These are phyloP conservation scores for Boletus sp. DNA, from an alignment of 768 basidiomycete genomes.

Conservation along the genomic window DNA sequence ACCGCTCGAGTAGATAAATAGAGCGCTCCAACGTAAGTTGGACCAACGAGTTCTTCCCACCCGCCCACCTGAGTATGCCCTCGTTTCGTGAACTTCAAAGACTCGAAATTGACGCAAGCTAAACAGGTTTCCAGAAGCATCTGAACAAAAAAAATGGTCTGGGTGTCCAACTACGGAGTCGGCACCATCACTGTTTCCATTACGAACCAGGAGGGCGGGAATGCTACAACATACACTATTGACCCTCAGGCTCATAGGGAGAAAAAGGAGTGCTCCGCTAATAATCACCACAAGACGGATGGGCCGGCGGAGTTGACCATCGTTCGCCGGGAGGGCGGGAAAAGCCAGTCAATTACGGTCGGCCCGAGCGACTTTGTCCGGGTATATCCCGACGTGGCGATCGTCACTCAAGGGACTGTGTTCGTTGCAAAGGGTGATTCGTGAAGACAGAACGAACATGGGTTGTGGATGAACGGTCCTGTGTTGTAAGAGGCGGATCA, in stretches of 20 bases:
- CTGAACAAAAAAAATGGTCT: conserved; percentile 10
- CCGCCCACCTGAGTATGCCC: background rate
- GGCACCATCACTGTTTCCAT: background rate
- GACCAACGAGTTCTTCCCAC: background rate
- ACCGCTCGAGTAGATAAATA: background rate
- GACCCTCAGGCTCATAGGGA: background rate
- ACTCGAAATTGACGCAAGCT: background rate
- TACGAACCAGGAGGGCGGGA: conserved; percentile 4
- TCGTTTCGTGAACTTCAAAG: background rate
- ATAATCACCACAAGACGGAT: conserved; percentile 7
- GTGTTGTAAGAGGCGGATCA: background rate
- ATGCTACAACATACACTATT: background rate
- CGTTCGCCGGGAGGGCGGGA: conserved; percentile 6
- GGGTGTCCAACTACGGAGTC: conserved; percentile 12
- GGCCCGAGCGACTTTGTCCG: conserved; percentile 15
- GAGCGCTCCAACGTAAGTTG: background rate
- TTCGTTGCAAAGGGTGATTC: background rate
- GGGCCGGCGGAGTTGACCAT: conserved; percentile 9
- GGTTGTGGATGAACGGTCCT: background rate
- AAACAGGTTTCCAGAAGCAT: background rate
- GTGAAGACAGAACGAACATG: background rate
- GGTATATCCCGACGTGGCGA: conserved; percentile 10
- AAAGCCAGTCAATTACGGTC: conserved; percentile 9
- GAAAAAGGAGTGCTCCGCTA: background rate
- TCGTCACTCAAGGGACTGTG: conserved; percentile 11